These are phyloP conservation scores for Bothriochloa decipiens DNA, from an alignment of 176 grass and related monocot genomes.

Conservation along the genomic window DNA sequence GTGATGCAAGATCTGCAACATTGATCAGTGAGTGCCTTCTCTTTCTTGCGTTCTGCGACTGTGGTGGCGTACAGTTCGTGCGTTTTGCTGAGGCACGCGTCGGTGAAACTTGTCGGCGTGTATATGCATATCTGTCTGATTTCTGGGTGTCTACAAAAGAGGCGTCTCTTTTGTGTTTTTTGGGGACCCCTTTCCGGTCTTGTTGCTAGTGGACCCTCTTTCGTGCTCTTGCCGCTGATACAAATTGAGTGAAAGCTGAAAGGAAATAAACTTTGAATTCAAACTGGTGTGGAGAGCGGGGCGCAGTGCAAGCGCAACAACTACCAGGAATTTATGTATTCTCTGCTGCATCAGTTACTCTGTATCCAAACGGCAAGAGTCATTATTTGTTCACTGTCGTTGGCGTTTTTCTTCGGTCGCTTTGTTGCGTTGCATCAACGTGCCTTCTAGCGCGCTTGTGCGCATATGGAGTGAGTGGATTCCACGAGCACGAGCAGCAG, in stretches of 20 bases:
- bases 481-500: neutral
- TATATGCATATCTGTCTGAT: neutral
- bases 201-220: neutral
- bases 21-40: neutral
- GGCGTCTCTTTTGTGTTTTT: constrained; percentile 30
- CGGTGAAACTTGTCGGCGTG: neutral
- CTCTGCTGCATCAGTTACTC: neutral
- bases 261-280: neutral
- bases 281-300: neutral
- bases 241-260: neutral
- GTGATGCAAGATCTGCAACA: neutral
- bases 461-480: neutral
- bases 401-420: neutral
- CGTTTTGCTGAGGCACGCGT: constrained; percentile 17
- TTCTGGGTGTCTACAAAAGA: constrained; percentile 30
- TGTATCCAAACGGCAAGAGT: neutral
- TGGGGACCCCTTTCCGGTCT: neutral
- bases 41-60: neutral
- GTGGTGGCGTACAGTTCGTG: constrained; percentile 13
- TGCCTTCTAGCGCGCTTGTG: neutral
- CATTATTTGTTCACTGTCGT: neutral
- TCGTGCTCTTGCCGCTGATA: neutral
- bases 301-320: neutral
- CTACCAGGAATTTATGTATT: neutral
- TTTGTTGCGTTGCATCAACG: neutral